phyloP scores from a whole-genome alignment of 257 asterid species.

The Ocimum tenuiflorum region DNA sequence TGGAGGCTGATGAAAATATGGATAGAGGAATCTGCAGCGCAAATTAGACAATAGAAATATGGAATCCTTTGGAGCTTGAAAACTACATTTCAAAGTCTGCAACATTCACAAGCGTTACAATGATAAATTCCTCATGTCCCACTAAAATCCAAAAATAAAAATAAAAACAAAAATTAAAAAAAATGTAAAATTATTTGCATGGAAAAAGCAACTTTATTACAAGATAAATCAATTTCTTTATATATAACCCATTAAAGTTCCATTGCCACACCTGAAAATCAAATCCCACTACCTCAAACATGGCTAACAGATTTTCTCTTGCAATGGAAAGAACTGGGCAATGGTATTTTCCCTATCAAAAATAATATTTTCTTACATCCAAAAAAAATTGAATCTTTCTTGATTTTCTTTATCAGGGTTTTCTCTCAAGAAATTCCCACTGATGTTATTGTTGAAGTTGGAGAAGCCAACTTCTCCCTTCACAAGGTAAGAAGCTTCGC shows the following conservation, averaged over 20 bases:
- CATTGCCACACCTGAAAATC: conserved; percentile 9
- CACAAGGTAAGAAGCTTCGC: conserved; percentile 65
- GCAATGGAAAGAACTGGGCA: conserved; percentile 98
- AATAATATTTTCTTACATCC: neutral
- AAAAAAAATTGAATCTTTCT: neutral
- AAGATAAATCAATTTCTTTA: conserved; percentile 25
- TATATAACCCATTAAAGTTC: conserved; percentile 22
- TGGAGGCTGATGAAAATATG: neutral
- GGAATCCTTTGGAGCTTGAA: conserved; percentile 23
- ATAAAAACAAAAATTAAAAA: neutral
- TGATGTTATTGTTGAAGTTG: conserved; percentile 72
- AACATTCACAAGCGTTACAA: neutral
- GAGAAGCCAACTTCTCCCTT: conserved; percentile 72
- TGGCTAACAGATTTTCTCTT: conserved; percentile 50
- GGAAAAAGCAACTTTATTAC: conserved; percentile 20
- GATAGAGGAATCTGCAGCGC: conserved; percentile 10
- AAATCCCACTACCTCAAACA: neutral
- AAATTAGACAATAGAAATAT: conserved; percentile 18
- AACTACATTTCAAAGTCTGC: conserved; percentile 17
- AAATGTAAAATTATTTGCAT: conserved; percentile 17
- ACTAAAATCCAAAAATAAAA: conserved; percentile 20
- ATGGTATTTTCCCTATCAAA: conserved; percentile 39
- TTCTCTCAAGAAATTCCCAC: conserved; percentile 86
- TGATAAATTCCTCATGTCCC: conserved; percentile 16
- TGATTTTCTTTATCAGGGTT: conserved; percentile 55